These are phyloP conservation scores for Ophiostoma australiae DNA, from an alignment of 2,329 filamentous ascomycete species.

Conservation along the genomic window DNA sequence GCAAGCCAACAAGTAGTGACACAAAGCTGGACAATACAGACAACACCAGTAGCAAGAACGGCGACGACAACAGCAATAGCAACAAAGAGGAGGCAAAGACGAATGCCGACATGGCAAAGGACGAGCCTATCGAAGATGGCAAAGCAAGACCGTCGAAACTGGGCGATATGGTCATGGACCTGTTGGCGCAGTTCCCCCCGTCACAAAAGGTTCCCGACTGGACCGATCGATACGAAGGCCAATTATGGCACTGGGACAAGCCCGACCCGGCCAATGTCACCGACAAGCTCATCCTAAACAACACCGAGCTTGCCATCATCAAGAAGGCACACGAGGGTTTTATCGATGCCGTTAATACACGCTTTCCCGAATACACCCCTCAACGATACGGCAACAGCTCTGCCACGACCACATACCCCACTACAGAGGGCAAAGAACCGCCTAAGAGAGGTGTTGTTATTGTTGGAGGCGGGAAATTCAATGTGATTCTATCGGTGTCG, in stretches of 20 bases:
- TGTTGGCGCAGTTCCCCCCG: slow-evolving; percentile 15
- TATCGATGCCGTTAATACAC: slow-evolving; percentile 14
- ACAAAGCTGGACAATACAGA: background rate
- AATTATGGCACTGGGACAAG: slow-evolving; percentile 21
- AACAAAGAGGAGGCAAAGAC: background rate
- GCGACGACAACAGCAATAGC: background rate
- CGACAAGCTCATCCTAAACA: slow-evolving; percentile 15
- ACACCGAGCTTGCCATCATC: slow-evolving; percentile 19
- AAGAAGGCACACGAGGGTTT: slow-evolving; percentile 20
- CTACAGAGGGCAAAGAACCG: background rate
- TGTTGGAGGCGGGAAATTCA: slow-evolving; percentile 45
- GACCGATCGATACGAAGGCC: slow-evolving; percentile 19
- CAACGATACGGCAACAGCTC: background rate
- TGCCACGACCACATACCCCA: background rate
- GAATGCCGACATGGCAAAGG: background rate
- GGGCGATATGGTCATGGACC: slow-evolving; percentile 17
- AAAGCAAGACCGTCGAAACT: background rate
- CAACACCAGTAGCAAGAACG: background rate
- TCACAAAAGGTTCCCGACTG: slow-evolving; percentile 16
- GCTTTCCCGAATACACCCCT: slow-evolving; percentile 12
- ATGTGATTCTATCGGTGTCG: slow-evolving; percentile 46
- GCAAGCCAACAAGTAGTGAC: background rate
- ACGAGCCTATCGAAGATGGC: background rate
- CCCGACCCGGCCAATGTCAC: slow-evolving; percentile 16
- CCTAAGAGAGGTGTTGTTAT: slow-evolving; percentile 46